Evolutionary conservation across 1,284 basidiomycete species (phyloP).

Genomic region (Afroboletus lepidellus): DNA sequence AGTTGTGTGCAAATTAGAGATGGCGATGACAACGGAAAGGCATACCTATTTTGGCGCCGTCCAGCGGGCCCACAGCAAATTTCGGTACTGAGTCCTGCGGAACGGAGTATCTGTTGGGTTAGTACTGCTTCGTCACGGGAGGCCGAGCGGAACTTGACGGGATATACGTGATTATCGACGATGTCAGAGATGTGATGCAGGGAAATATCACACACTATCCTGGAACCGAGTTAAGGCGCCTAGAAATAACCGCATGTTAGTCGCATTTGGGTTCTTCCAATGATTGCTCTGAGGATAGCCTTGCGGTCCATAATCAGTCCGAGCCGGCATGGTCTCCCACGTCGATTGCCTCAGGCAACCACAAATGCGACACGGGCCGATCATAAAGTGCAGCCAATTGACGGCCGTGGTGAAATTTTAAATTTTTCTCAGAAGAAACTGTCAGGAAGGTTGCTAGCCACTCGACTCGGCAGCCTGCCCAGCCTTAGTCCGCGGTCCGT

Average conservation of each 20-base stretch:
- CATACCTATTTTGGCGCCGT: no score
- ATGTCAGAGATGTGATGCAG: not conserved
- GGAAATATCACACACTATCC: not conserved
- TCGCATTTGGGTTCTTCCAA: not conserved
- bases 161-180: not conserved
- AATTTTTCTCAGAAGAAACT: no score
- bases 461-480: not conserved
- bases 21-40: no score
- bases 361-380: not conserved
- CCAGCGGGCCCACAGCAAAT: no score
- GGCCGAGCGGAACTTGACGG: not conserved
- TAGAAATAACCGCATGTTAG: not conserved
- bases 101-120: not conserved
- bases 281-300: no score
- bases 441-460: not conserved
- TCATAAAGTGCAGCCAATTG: not conserved
- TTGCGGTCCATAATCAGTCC: no score
- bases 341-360: not conserved
- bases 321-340: not conserved
- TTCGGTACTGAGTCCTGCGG: no score
- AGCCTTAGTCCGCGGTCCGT: not conserved
- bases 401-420: not conserved
- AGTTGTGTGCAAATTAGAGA: no score
- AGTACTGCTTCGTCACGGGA: not conserved
- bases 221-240: not conserved